Percentiles rank a stretch among this genome's conserved stretches.
These are phyloP conservation scores for Panaeolus cyanescens DNA, from an alignment of 768 basidiomycete genomes.

Conservation along the genomic window DNA sequence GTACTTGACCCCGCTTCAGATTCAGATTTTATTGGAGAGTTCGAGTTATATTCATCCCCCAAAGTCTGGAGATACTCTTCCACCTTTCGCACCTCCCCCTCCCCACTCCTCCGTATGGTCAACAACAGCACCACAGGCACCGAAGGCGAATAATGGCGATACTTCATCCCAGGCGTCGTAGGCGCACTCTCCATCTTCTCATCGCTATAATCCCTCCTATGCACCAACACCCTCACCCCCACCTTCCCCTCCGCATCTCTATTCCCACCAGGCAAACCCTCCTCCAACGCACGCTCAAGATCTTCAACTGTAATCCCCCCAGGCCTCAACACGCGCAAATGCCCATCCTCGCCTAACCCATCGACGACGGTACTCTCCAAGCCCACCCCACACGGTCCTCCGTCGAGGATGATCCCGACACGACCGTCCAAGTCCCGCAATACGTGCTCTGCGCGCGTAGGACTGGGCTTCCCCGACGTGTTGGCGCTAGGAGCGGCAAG, in stretches of 20 bases:
- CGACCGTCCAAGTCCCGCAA: constrained; percentile 74
- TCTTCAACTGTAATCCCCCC: constrained; percentile 94
- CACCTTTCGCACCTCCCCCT: constrained; percentile 28
- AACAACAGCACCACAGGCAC: constrained; percentile 82
- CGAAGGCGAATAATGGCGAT: constrained; percentile 92
- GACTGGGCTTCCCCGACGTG: constrained; percentile 91
- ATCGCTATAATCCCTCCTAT: constrained; percentile 76
- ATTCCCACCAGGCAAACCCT: constrained; percentile 32
- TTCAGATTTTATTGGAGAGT: no score
- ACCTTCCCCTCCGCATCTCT: background rate
- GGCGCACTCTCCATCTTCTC: constrained; percentile 73
- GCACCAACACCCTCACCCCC: constrained; percentile 67
- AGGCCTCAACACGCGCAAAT: constrained; percentile 82
- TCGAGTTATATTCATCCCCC: no score
- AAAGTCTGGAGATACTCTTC: background rate
- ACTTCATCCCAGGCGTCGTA: constrained; percentile 99
- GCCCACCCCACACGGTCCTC: constrained; percentile 88
- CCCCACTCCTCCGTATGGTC: constrained; percentile 44
- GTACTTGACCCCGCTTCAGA: no score
- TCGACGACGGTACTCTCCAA: constrained; percentile 96
- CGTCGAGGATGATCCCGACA: constrained; percentile 82
- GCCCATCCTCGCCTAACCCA: constrained; percentile 74
- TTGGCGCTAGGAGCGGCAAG: constrained; percentile 96
- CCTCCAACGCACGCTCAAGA: constrained; percentile 60
- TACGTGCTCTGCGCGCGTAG: constrained; percentile 89